Evolutionary conservation across 306 rosid species (phyloP).

Genomic region (Casuarina cunninghamiana): DNA sequence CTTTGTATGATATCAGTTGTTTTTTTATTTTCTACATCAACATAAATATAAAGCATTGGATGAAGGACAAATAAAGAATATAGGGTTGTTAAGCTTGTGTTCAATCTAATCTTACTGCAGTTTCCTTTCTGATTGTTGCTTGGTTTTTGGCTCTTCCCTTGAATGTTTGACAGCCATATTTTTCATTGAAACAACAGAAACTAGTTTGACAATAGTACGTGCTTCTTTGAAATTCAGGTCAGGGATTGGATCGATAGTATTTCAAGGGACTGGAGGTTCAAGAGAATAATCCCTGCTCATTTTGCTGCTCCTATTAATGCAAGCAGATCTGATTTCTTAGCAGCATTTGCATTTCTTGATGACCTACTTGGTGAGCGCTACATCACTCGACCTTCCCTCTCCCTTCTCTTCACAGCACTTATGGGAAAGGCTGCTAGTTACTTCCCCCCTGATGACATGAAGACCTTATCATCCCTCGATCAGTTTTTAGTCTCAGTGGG

Average conservation of each 20-base stretch:
- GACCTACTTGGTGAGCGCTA: conserved; percentile 74
- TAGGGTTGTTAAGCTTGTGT: too few species aligned
- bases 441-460: conserved; percentile 96
- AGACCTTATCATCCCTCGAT: conserved; percentile 88
- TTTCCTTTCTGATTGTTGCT: background rate
- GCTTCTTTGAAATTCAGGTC: conserved; percentile 54
- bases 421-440: conserved; percentile 92
- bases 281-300: conserved; percentile 90
- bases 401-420: conserved; percentile 68
- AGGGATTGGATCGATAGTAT: conserved; percentile 92
- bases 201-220: background rate
- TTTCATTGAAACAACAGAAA: background rate
- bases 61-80: too few species aligned
- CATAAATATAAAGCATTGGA: too few species aligned
- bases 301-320: conserved; percentile 87
- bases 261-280: conserved; percentile 74
- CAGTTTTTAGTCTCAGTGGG: conserved; percentile 86
- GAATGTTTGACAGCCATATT: background rate
- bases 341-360: conserved; percentile 82
- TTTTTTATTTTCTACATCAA: too few species aligned
- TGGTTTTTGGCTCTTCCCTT: background rate
- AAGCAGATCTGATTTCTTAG: conserved; percentile 63
- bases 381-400: conserved; percentile 54
- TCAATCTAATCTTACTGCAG: too few species aligned
- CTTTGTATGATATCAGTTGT: too few species aligned